Percentiles rank a stretch among this genome's conserved stretches.
phyloP scores from a whole-genome alignment of 345 rosid species.

The Atalantia buxifolia region DNA sequence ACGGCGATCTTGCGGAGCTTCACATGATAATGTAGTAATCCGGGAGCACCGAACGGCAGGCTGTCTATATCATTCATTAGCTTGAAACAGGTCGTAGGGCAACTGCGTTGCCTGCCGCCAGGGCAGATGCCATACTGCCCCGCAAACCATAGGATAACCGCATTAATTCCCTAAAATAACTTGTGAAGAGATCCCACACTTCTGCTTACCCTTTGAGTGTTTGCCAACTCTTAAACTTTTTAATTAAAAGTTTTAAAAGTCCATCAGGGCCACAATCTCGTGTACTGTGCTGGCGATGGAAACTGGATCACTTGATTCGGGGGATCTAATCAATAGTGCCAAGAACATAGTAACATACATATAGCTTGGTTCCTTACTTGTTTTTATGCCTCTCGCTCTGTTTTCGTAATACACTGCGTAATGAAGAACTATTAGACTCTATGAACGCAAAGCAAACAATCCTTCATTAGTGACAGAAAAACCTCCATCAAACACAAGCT shows the following conservation, averaged over 20 bases:
- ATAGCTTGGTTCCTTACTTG: constrained; percentile 5
- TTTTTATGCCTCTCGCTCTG: not conserved
- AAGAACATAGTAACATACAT: constrained; percentile 7
- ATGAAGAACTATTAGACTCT: constrained; percentile 14
- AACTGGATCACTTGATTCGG: not conserved
- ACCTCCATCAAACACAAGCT: not conserved
- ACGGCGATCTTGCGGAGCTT: constrained; percentile 7
- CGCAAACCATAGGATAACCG: constrained; percentile 28
- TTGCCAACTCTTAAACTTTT: no score
- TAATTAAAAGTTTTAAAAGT: constrained; percentile 1
- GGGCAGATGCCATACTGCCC: constrained; percentile 34
- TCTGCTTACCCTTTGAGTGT: no score
- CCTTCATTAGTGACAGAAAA: constrained; percentile 15
- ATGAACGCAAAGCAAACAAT: constrained; percentile 12
- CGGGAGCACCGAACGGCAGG: constrained; percentile 27
- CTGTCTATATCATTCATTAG: constrained; percentile 2
- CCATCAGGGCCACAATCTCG: constrained; percentile 26
- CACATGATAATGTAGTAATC: constrained; percentile 11
- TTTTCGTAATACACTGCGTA: constrained; percentile 2
- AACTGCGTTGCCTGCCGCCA: constrained; percentile 17
- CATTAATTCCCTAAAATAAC: constrained; percentile 5
- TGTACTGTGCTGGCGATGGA: not conserved
- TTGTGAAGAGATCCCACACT: no score
- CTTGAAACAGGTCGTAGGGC: constrained; percentile 22
- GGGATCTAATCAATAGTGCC: not conserved